These are phyloP conservation scores for Rhodotorula sp. DNA, from an alignment of 1,284 basidiomycete species.

Conservation along the genomic window DNA sequence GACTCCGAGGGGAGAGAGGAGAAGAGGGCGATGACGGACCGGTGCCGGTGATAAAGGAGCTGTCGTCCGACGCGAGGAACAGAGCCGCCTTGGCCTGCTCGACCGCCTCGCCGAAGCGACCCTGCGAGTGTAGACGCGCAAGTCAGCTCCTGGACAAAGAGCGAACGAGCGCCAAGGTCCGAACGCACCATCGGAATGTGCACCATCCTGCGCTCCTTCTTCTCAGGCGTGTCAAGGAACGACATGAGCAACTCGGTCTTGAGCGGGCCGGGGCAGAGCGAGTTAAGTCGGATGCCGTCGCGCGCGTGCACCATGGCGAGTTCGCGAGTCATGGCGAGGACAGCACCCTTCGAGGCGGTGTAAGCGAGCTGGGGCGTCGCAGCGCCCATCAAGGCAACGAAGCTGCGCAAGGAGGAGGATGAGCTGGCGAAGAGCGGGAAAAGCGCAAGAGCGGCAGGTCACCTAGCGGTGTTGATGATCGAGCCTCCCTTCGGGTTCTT, in stretches of 20 bases:
- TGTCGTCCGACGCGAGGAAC: slow-evolving; percentile 54
- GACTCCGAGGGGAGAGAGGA: neutral
- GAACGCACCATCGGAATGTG: neutral
- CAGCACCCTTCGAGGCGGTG: slow-evolving; percentile 66
- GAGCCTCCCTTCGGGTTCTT: slow-evolving; percentile 82
- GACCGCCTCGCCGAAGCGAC: slow-evolving; percentile 92
- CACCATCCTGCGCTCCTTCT: slow-evolving; percentile 76
- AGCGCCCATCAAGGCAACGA: slow-evolving; percentile 7
- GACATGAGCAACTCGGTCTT: slow-evolving; percentile 83
- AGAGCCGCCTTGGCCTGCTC: slow-evolving; percentile 81
- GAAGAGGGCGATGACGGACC: slow-evolving; percentile 14
- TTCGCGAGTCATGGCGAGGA: slow-evolving; percentile 96
- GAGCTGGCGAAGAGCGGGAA: slow-evolving; percentile 84
- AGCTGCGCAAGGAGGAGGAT: slow-evolving; percentile 56
- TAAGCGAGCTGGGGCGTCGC: neutral
- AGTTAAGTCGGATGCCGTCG: slow-evolving; percentile 92
- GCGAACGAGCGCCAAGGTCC: too few relatives aligned
- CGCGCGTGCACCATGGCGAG: slow-evolving; percentile 95
- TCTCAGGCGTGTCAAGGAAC: slow-evolving; percentile 95
- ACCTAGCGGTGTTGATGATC: slow-evolving; percentile 96
- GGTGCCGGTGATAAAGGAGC: slow-evolving; percentile 56
- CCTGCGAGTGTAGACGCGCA: slow-evolving; percentile 76
- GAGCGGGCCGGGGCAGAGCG: slow-evolving; percentile 75
- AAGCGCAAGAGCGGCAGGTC: slow-evolving; percentile 87
- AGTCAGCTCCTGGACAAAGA: neutral